Percentiles rank a stretch among this genome's conserved stretches.
Evolutionary conservation across 495 filamentous ascomycete species (phyloP).

Genomic region (Penicillium coprophilum): DNA sequence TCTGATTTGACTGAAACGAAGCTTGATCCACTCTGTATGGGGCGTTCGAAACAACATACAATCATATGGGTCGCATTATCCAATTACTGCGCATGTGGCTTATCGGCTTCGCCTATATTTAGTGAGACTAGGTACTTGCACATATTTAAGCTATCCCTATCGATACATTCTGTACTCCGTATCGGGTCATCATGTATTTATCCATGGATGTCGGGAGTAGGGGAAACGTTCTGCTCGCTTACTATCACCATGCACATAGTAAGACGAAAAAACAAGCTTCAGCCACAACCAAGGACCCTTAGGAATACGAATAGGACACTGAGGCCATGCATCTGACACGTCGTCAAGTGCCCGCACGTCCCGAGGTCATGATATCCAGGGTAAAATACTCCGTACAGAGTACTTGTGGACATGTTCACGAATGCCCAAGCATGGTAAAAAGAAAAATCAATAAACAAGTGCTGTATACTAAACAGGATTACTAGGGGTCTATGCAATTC

Average conservation of each 20-base stretch:
- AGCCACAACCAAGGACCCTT: background rate
- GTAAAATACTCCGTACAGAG: too few relatives aligned
- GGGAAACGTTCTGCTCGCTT: background rate
- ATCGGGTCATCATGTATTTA: background rate
- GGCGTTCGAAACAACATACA: background rate
- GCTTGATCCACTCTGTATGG: background rate
- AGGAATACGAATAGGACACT: background rate
- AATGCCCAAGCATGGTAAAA: background rate
- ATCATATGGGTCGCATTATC: slow-evolving; percentile 2
- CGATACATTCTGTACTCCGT: background rate
- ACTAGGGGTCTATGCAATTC: too few relatives aligned
- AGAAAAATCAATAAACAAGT: too few relatives aligned
- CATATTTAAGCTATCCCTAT: background rate
- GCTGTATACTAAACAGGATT: too few relatives aligned
- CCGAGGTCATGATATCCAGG: background rate
- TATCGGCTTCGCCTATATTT: background rate
- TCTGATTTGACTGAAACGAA: background rate
- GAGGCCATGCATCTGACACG: background rate
- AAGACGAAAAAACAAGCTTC: slow-evolving; percentile 1
- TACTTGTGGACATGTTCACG: too few relatives aligned
- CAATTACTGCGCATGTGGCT: background rate
- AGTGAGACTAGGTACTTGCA: background rate
- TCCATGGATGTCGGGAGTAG: background rate
- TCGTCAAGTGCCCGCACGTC: background rate
- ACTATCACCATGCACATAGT: background rate